Evolutionary conservation across 192 early-diverging fungal species (phyloP).

Genomic region (Coemansia furcata): DNA sequence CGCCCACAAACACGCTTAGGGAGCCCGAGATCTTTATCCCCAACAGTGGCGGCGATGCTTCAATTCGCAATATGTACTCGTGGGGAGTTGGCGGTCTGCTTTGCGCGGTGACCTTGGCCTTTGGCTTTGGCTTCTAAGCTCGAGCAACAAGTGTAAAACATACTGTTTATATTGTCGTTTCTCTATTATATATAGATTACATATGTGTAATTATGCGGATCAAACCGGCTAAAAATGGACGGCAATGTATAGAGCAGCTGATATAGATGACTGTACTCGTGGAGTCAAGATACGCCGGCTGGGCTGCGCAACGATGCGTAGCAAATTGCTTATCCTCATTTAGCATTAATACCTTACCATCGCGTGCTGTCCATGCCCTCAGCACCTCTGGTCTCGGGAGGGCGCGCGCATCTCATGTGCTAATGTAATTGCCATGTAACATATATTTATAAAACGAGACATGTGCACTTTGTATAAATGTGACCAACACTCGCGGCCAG

Average conservation of each 20-base stretch:
- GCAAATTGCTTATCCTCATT: background rate
- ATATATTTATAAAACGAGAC: background rate
- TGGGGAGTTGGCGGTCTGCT: slow-evolving; percentile 20
- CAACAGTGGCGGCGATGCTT: background rate
- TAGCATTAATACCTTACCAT: background rate
- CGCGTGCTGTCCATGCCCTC: background rate
- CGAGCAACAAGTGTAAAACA: background rate
- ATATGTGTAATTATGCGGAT: background rate
- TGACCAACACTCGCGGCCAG: background rate
- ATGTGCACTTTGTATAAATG: background rate
- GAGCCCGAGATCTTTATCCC: slow-evolving; percentile 4
- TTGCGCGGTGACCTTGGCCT: slow-evolving; percentile 3
- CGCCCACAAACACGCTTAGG: background rate
- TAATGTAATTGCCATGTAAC: slow-evolving; percentile 1
- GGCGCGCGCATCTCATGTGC: background rate
- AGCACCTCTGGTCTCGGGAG: background rate
- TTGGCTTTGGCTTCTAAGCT: slow-evolving; percentile 20
- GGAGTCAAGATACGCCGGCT: background rate
- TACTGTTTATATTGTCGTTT: background rate
- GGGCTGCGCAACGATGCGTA: background rate
- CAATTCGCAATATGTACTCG: background rate
- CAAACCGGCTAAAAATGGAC: background rate
- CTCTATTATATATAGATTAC: background rate
- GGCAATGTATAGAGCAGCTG: background rate
- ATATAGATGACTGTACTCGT: background rate